These are phyloP conservation scores for Chalciporus sphaerocephalus DNA, from an alignment of 768 basidiomycete species.

Conservation along the genomic window DNA sequence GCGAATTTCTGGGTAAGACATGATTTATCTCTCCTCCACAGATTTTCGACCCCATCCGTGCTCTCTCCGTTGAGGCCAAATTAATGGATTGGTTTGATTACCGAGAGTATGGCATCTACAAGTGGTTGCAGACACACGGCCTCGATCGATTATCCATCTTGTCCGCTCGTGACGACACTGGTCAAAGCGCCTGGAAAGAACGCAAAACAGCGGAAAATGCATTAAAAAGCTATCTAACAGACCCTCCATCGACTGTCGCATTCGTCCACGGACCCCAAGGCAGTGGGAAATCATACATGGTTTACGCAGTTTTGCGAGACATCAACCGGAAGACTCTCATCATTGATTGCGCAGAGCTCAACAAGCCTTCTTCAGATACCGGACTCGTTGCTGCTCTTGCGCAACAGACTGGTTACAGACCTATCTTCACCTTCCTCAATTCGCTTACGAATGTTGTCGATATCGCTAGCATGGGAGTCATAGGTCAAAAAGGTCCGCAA, in stretches of 20 bases:
- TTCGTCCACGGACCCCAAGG: constrained; percentile 84
- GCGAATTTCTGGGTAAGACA: neutral
- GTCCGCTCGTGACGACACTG: constrained; percentile 17
- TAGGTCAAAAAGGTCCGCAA: constrained; percentile 81
- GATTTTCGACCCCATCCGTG: constrained; percentile 91
- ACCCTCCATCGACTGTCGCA: constrained; percentile 70
- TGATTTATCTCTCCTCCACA: constrained; percentile 28
- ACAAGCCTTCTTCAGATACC: constrained; percentile 63
- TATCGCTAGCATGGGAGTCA: constrained; percentile 88
- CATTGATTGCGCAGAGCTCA: constrained; percentile 81
- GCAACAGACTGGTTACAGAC: constrained; percentile 82
- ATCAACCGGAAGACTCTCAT: constrained; percentile 56
- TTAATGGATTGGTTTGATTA: constrained; percentile 83
- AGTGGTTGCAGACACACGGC: constrained; percentile 68
- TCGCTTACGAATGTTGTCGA: constrained; percentile 82
- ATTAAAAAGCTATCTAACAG: constrained; percentile 67
- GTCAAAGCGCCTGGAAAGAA: constrained; percentile 74
- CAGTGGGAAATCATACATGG: constrained; percentile 68
- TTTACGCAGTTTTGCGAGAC: constrained; percentile 50
- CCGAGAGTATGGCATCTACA: constrained; percentile 64
- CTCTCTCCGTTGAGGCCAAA: constrained; percentile 77
- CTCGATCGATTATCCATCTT: constrained; percentile 45
- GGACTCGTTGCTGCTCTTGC: constrained; percentile 68
- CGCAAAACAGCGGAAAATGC: constrained; percentile 69
- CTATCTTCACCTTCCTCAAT: constrained; percentile 80